Percentiles rank a stretch among this genome's conserved stretches.
phyloP scores from a whole-genome alignment of 768 basidiomycete species.

The Leccinum sublutescens region DNA sequence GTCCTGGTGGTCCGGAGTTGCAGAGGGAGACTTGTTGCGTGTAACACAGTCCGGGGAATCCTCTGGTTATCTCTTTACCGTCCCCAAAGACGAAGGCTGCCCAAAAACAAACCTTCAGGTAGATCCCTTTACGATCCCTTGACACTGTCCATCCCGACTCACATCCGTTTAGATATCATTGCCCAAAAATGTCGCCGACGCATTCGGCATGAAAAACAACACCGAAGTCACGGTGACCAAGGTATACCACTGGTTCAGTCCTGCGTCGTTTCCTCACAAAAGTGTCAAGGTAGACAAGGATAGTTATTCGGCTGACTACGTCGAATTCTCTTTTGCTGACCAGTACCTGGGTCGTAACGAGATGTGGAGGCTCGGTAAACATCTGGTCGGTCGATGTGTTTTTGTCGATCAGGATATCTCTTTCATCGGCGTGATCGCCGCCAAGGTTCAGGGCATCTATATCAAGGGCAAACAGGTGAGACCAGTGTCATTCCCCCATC shows the following conservation, averaged over 20 bases:
- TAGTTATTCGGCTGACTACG: constrained; percentile 63
- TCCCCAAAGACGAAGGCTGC: constrained; percentile 60
- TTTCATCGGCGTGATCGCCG: constrained; percentile 79
- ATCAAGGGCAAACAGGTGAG: constrained; percentile 64
- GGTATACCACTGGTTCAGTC: constrained; percentile 35
- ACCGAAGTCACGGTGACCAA: constrained; percentile 71
- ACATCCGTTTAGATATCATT: constrained; percentile 59
- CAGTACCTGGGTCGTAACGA: constrained; percentile 95
- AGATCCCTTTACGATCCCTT: constrained; percentile 1
- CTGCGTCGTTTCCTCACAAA: constrained; percentile 14
- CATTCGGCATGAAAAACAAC: constrained; percentile 69
- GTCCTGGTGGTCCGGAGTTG: constrained; percentile 73
- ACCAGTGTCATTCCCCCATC: neutral
- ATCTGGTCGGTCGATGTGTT: constrained; percentile 77
- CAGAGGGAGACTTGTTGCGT: constrained; percentile 70
- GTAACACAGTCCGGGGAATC: constrained; percentile 46
- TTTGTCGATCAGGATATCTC: constrained; percentile 82
- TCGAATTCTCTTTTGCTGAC: constrained; percentile 92
- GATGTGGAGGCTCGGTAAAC: constrained; percentile 92
- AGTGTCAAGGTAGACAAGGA: constrained; percentile 61
- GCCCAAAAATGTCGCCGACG: constrained; percentile 64
- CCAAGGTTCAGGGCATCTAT: constrained; percentile 79
- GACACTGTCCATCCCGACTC: neutral
- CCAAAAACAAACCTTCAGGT: constrained; percentile 68
- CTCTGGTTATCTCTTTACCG: constrained; percentile 60